Evolutionary conservation across 169 alveolate genomes (phyloP).

Genomic region (Eimeria acervulina): DNA sequence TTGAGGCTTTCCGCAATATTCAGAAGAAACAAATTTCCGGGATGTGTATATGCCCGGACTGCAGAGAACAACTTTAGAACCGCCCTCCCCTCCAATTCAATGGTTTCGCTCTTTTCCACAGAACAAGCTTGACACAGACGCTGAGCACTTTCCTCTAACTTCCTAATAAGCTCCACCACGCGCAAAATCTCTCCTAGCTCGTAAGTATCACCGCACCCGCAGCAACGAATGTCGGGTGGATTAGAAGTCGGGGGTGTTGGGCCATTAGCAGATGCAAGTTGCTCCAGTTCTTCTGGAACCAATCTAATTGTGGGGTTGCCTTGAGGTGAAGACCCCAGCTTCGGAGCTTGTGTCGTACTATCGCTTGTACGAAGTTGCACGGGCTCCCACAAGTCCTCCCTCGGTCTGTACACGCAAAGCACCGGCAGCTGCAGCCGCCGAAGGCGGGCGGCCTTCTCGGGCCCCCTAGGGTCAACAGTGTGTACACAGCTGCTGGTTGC

Average conservation of each 20-base stretch:
- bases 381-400: constrained; percentile 23
- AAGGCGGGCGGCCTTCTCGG: constrained; percentile 4
- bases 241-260: neutral
- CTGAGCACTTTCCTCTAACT: neutral
- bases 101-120: neutral
- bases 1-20: constrained; percentile 5
- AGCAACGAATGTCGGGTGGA: constrained; percentile 27
- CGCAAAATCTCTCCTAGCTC: constrained; percentile 3
- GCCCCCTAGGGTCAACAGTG: neutral
- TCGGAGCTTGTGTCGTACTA: neutral
- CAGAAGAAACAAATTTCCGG: constrained; percentile 28
- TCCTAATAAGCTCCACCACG: neutral
- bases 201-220: constrained; percentile 4
- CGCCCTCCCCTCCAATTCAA: constrained; percentile 9
- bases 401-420: neutral
- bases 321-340: neutral
- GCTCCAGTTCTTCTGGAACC: constrained; percentile 24
- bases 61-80: constrained; percentile 14
- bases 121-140: constrained; percentile 1
- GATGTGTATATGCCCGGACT: constrained; percentile 31
- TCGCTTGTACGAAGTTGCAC: constrained; percentile 12
- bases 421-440: constrained; percentile 66
- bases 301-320: neutral
- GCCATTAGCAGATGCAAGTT: neutral
- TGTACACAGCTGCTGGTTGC: neutral